Base-by-base conservation (phyloP, 495 filamentous ascomycete species). In the Sphaerosporella brunnea region DNA sequence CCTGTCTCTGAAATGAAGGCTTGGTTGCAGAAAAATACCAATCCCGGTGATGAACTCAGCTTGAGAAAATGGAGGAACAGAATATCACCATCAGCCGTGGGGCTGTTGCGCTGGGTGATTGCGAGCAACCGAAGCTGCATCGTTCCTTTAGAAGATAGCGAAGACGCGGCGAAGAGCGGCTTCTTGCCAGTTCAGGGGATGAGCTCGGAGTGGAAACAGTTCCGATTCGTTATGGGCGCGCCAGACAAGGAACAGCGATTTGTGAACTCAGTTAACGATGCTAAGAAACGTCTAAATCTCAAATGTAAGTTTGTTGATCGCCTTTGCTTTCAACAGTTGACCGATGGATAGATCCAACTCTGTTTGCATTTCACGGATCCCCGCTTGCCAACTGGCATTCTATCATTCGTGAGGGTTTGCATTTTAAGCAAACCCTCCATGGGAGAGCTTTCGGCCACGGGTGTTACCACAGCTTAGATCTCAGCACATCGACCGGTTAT, bases 191-290 rank as follows among this genome's bases (percentile, higher is more conserved):
- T 92, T 10, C 64, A 61, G 5, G 80, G 77, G 0, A 78, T 92
- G 68, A n/a, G 26, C 10, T 53, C 65, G 0, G 70, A 68, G 1
- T 92, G 77, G 69, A 61, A 82, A 20, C 84, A 94, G 59, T 96
- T 94, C 55, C 71, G 82, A 30, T 82, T 94, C 49, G 78, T 80
- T 0, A 87, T 93, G 68, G 88, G 88, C 11, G 78, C 85, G 1
- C 84, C 84, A 0, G 87, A 93, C 59, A 93, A 88, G 58, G 88
- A 96, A 56, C 68, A 79, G 32, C 71, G 75, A n/a, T 94, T 96
- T 59, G 63, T 78, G 2, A 59, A 73, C 20, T 73, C 77, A 4
- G 69, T 93, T 0, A 65, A 70, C 19, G 59, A 68, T 3, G 62
- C 71, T 2, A 62, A 68, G 0, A 45, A 55, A 10, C 58, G 62